phyloP scores from a whole-genome alignment of 768 basidiomycete species.

The Crassisporium funariophilum region DNA sequence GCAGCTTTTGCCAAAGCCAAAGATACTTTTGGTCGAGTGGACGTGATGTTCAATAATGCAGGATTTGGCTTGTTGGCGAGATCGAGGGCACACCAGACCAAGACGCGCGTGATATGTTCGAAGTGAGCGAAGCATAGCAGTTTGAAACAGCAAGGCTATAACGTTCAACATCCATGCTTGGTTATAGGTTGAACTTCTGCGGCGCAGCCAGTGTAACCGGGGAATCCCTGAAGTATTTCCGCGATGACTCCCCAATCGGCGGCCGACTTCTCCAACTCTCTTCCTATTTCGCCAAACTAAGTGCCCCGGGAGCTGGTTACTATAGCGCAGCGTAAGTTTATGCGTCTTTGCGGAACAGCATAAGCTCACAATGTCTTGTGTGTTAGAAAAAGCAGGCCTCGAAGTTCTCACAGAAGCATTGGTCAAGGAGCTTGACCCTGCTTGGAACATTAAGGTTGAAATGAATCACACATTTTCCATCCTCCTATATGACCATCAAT shows the following conservation, averaged over 20 bases:
- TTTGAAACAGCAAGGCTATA: slow-evolving; percentile 2
- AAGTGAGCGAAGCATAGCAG: slow-evolving; percentile 22
- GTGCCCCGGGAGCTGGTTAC: slow-evolving; percentile 30
- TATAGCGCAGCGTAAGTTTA: slow-evolving; percentile 24
- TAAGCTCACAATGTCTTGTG: not conserved
- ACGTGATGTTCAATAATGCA: slow-evolving; percentile 50
- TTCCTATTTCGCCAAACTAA: slow-evolving; percentile 30
- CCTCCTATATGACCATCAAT: too few species aligned
- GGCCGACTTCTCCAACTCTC: slow-evolving; percentile 41
- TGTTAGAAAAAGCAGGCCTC: not conserved
- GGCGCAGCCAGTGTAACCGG: slow-evolving; percentile 35
- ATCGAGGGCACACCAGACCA: slow-evolving; percentile 39
- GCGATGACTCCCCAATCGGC: slow-evolving; percentile 41
- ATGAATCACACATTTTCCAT: too few species aligned
- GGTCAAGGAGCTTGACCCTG: not conserved
- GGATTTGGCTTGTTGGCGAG: slow-evolving; percentile 35
- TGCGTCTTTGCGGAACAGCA: not conserved
- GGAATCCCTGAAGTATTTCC: slow-evolving; percentile 35
- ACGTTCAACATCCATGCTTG: not conserved
- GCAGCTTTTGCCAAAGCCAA: slow-evolving; percentile 36
- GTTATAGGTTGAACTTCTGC: slow-evolving; percentile 30
- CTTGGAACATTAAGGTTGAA: not conserved
- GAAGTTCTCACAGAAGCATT: not conserved
- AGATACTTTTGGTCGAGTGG: slow-evolving; percentile 41
- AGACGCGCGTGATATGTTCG: slow-evolving; percentile 39